phyloP scores from a whole-genome alignment of 2,329 filamentous ascomycete species.

The Scopulariopsis brevicaulis region DNA sequence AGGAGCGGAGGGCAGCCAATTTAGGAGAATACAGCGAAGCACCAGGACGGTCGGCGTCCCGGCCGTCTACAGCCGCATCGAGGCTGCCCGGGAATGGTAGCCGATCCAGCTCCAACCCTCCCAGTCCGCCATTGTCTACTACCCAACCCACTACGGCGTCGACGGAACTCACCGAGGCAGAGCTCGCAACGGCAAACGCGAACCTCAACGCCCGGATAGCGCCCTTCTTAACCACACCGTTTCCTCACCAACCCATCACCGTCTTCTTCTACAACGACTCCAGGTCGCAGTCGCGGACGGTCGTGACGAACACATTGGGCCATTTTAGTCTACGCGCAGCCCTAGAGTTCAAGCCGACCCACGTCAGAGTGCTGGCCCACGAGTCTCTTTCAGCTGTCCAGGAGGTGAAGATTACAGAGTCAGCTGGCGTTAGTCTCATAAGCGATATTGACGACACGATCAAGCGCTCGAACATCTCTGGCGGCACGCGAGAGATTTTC shows the following conservation, averaged over 20 bases:
- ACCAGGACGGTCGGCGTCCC: conserved; percentile 13
- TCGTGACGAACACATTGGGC: conserved; percentile 77
- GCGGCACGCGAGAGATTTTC: conserved; percentile 87
- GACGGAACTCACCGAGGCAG: conserved; percentile 59
- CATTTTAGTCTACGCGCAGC: conserved; percentile 76
- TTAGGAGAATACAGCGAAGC: conserved; percentile 65
- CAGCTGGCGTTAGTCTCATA: conserved; percentile 77
- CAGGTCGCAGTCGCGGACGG: conserved; percentile 71
- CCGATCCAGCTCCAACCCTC: conserved; percentile 1
- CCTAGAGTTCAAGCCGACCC: conserved; percentile 81
- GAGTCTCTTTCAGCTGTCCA: conserved; percentile 76
- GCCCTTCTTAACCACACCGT: conserved; percentile 80
- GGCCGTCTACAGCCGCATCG: background rate
- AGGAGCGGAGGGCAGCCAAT: conserved; percentile 59
- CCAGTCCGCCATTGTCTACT: conserved; percentile 28
- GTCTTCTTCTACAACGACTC: conserved; percentile 90
- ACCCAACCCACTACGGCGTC: conserved; percentile 20
- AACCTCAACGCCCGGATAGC: conserved; percentile 80
- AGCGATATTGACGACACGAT: conserved; percentile 98
- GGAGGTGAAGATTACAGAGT: conserved; percentile 64
- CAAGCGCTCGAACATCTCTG: conserved; percentile 84
- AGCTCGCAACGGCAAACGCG: conserved; percentile 69
- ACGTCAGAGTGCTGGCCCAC: conserved; percentile 77
- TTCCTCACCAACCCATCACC: conserved; percentile 68
- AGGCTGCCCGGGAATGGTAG: background rate